Conservation (phyloP, 768 basidiomycete species). For the Serendipita sp. region DNA sequence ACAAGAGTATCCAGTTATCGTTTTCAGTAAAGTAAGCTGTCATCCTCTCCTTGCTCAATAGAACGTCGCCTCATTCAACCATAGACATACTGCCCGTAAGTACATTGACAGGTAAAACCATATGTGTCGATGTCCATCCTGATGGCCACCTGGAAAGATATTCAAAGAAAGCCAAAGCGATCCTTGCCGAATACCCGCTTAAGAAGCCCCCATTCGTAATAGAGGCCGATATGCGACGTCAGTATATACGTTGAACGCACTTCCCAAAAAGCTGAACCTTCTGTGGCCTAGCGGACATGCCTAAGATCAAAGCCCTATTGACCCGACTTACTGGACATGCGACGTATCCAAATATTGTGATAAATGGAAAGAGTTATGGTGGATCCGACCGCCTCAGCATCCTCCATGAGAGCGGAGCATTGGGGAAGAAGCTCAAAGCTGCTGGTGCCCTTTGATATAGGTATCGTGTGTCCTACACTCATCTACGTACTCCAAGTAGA, state of each 20-base stretch:
- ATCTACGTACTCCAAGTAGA: no score
- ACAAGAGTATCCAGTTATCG: constrained; percentile 44
- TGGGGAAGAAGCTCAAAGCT: constrained; percentile 19
- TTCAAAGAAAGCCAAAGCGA: constrained; percentile 43
- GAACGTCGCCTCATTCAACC: not conserved
- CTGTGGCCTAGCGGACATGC: constrained; percentile 32
- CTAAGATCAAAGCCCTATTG: constrained; percentile 47
- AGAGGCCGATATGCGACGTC: constrained; percentile 62
- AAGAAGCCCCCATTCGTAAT: constrained; percentile 50
- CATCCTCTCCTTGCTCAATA: constrained; percentile 5
- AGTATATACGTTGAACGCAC: constrained; percentile 12
- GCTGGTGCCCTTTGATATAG: not conserved
- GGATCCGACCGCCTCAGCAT: constrained; percentile 15
- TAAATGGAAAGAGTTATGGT: constrained; percentile 34
- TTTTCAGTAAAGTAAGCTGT: constrained; percentile 61
- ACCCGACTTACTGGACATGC: constrained; percentile 45
- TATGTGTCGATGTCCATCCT: not conserved
- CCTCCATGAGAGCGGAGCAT: constrained; percentile 33
- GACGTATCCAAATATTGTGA: constrained; percentile 67
- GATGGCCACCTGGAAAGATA: constrained; percentile 26
- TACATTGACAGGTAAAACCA: constrained; percentile 3
- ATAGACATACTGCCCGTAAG: constrained; percentile 60
- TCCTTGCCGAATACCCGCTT: constrained; percentile 45
- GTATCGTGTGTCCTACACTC: no score
- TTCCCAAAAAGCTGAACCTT: constrained; percentile 4